Conservation (phyloP, 192 early-diverging fungal species). For the Diversispora eburnea region DNA sequence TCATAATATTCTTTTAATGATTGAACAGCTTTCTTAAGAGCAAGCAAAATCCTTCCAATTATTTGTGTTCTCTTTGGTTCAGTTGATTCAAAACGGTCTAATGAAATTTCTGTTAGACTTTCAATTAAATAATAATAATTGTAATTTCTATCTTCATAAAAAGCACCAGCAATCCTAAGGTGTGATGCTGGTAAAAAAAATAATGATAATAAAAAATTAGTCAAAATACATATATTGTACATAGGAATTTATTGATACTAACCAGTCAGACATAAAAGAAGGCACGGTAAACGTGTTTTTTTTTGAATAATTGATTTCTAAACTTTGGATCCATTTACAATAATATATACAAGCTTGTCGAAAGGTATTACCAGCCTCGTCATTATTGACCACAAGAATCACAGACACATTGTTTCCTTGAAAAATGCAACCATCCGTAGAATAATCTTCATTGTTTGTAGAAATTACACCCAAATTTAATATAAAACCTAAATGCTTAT, state of each 20-base stretch:
- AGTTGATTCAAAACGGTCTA: conserved; percentile 6
- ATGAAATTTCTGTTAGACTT: neutral
- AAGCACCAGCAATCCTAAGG: conserved; percentile 15
- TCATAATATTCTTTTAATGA: conserved; percentile 14
- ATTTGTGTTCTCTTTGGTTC: conserved; percentile 8
- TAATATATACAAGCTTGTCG: neutral
- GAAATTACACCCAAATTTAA: neutral
- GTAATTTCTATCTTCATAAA: neutral
- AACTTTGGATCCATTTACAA: neutral
- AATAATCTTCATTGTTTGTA: neutral
- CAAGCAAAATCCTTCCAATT: conserved; percentile 21
- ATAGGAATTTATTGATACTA: neutral
- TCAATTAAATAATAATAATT: neutral
- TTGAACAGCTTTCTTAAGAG: conserved; percentile 14
- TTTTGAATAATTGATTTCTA: neutral
- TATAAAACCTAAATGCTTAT: neutral
- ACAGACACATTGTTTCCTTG: neutral
- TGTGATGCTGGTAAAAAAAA: conserved; percentile 15
- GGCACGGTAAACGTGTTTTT: conserved; percentile 4
- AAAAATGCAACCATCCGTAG: conserved; percentile 2
- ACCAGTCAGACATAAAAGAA: conserved; percentile 10
- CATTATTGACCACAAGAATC: neutral
- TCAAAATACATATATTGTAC: neutral
- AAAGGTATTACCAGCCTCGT: neutral
- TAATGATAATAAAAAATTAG: conserved; percentile 7